These are phyloP conservation scores for Porogramme epimiltina DNA, from an alignment of 1,284 basidiomycete species.

Conservation along the genomic window DNA sequence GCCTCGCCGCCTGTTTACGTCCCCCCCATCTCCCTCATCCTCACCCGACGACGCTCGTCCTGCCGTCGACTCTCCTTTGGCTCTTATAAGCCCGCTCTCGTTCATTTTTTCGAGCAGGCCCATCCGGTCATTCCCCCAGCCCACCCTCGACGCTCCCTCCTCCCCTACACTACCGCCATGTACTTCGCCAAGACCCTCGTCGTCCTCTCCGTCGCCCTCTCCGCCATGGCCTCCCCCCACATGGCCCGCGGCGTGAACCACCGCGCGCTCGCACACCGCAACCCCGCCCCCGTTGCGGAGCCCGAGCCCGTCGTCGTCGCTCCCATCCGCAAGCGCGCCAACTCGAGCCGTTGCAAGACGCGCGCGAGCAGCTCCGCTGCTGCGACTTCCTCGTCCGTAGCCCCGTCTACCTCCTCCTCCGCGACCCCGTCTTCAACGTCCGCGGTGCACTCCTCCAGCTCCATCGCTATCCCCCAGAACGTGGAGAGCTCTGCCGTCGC, in stretches of 20 bases:
- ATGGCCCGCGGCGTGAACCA: conserved; percentile 35
- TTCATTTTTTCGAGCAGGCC: conserved; percentile 19
- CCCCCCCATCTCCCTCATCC: conserved; percentile 18
- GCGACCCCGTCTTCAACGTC: conserved; percentile 15
- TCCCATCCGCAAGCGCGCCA: conserved; percentile 25
- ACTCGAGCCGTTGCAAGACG: conserved; percentile 29
- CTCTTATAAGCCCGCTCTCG: conserved; percentile 24
- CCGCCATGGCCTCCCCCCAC: conserved; percentile 49
- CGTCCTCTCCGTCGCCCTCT: conserved; percentile 46
- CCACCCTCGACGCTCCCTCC: conserved; percentile 21
- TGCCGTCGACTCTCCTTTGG: conserved; percentile 6
- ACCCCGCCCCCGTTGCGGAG: conserved; percentile 37
- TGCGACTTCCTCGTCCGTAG: background rate
- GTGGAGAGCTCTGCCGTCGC: conserved; percentile 15
- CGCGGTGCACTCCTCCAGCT: conserved; percentile 18
- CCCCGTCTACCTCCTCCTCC: background rate
- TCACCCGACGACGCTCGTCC: conserved; percentile 12
- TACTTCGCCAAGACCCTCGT: conserved; percentile 47
- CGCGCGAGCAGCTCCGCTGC: conserved; percentile 12
- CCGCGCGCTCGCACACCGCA: conserved; percentile 34
- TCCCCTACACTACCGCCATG: conserved; percentile 40
- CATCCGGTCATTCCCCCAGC: conserved; percentile 18
- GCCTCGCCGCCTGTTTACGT: conserved; percentile 13
- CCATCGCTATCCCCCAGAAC: conserved; percentile 28
- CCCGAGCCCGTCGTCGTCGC: conserved; percentile 26